Conservation (phyloP, 345 rosid species). For the Hypericum androsaemum region DNA sequence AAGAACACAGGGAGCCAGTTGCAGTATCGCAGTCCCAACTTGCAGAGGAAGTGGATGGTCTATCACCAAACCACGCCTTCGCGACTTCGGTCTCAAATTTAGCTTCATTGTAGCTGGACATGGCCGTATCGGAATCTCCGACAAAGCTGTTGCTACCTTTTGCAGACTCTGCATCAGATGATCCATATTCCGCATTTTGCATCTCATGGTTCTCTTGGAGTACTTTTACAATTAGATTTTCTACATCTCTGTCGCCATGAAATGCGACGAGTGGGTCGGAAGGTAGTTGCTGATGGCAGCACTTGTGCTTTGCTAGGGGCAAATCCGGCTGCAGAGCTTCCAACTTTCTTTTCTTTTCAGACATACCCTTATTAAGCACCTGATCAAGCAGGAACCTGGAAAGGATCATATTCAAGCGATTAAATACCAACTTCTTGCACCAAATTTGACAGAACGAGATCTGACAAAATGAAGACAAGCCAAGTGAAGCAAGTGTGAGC, state of each 20-base stretch:
- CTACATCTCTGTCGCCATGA: constrained; percentile 13
- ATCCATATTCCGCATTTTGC: constrained; percentile 7
- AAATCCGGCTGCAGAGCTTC: constrained; percentile 33
- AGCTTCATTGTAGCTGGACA: constrained; percentile 15
- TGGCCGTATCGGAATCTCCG: constrained; percentile 22
- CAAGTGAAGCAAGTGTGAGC: too few species aligned
- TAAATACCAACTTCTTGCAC: too few species aligned
- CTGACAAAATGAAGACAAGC: too few species aligned
- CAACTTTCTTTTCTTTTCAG: constrained; percentile 48
- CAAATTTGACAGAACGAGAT: too few species aligned
- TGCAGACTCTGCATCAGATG: constrained; percentile 27
- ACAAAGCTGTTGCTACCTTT: constrained; percentile 38
- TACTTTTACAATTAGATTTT: constrained; percentile 5
- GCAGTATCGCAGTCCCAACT: constrained; percentile 14
- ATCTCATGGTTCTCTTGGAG: constrained; percentile 11
- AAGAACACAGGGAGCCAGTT: constrained; percentile 10
- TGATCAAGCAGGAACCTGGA: too few species aligned
- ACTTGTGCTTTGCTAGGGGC: constrained; percentile 45
- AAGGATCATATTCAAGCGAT: too few species aligned
- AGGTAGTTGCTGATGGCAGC: constrained; percentile 24
- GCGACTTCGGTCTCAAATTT: constrained; percentile 14
- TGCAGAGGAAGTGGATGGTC: constrained; percentile 18
- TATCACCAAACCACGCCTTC: constrained; percentile 4
- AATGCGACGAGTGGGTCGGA: constrained; percentile 9
- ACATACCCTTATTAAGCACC: too few species aligned